Conservation (phyloP, 306 rosid genomes). For the Pyrus bretschneideri region DNA sequence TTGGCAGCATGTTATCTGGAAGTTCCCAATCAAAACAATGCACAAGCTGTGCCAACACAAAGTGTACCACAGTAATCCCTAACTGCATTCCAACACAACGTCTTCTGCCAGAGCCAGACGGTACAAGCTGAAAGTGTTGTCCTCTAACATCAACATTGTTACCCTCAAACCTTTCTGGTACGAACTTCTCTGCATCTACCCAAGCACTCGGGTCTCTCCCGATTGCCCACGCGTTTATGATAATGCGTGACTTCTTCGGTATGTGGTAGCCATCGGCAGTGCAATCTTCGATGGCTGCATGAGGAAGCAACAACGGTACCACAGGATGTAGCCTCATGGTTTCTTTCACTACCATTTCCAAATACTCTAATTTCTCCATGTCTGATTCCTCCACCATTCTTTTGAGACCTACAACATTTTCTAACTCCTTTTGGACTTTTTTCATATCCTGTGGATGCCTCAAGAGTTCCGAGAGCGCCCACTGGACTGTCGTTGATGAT, state of each 20-base stretch:
- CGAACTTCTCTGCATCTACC: constrained; percentile 11
- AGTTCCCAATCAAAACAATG: constrained; percentile 30
- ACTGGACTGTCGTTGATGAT: too few species aligned
- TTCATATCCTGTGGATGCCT: too few species aligned
- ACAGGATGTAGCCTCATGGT: neutral
- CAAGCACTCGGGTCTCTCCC: constrained; percentile 29
- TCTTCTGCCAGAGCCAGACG: neutral
- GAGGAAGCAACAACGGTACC: neutral
- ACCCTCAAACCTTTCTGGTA: neutral
- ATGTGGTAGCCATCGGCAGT: neutral
- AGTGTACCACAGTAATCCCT: neutral
- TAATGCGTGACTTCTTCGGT: neutral
- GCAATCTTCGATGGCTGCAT: neutral
- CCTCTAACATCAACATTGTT: neutral
- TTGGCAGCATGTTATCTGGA: neutral
- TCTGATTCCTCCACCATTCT: too few species aligned
- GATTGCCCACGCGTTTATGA: constrained; percentile 14
- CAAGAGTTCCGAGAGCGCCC: too few species aligned
- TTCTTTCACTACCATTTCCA: neutral
- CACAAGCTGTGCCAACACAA: constrained; percentile 25
- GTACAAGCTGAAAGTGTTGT: neutral
- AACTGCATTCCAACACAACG: neutral
- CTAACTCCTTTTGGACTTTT: too few species aligned
- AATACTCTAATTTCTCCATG: too few species aligned
- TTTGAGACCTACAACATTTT: too few species aligned